A percentile compares a stretch with the other conserved stretches of the same genome.
Evolutionary conservation across 176 grass and related monocot genomes (phyloP).

Genomic region (Guadua angustifolia): DNA sequence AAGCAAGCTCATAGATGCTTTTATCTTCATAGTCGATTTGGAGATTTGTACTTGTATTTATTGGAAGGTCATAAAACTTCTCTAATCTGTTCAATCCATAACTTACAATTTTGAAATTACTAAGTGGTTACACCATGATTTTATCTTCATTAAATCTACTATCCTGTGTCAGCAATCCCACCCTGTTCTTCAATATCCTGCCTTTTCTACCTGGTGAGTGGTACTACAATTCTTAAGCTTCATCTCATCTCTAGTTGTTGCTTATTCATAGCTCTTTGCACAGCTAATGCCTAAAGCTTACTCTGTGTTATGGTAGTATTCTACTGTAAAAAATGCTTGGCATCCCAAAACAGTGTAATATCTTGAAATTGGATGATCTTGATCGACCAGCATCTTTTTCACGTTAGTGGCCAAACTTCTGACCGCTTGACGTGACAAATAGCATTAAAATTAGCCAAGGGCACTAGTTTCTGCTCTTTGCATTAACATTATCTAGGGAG

Average conservation of each 20-base stretch:
- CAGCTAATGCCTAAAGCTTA: not conserved
- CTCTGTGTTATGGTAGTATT: not conserved
- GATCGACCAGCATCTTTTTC: conserved; percentile 43
- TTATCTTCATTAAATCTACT: conserved; percentile 29
- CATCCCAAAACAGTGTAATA: conserved; percentile 52
- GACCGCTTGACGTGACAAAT: not conserved
- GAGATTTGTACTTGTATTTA: conserved; percentile 44
- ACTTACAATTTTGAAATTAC: conserved; percentile 49
- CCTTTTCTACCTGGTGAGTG: conserved; percentile 34
- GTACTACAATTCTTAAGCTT: not conserved
- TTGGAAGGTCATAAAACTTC: conserved; percentile 11
- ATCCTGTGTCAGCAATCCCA: conserved; percentile 21
- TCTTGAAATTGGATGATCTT: conserved; percentile 46
- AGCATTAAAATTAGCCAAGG: not conserved
- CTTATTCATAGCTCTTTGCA: conserved; percentile 17
- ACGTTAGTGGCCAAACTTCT: conserved; percentile 42
- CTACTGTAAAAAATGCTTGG: conserved; percentile 36
- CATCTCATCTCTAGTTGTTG: conserved; percentile 19
- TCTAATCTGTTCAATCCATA: conserved; percentile 31
- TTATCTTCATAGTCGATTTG: conserved; percentile 13
- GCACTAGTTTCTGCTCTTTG: not conserved
- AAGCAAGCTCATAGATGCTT: conserved; percentile 19
- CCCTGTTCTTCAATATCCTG: not conserved
- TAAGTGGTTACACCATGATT: conserved; percentile 28
- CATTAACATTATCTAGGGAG: not conserved